Base-by-base conservation (phyloP, 2,329 filamentous ascomycete genomes). In the Fusarium cyanostomum region DNA sequence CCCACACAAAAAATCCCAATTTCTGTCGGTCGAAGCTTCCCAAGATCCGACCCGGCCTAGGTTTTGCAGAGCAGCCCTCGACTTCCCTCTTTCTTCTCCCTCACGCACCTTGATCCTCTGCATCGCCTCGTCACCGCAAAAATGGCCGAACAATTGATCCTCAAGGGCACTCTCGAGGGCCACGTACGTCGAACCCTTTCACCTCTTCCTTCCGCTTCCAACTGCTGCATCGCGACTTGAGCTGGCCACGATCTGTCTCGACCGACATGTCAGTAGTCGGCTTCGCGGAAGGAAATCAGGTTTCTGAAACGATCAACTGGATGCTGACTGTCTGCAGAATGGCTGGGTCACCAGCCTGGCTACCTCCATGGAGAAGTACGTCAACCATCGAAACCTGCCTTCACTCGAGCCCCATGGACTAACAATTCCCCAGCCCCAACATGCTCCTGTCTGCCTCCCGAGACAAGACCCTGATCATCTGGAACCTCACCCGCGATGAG, bases 391-490 rank as follows among this genome's bases (percentile, higher is more conserved):
- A 58, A 41, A 26, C 34, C 45, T 34, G 48, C 43, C 26, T 31
- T 56, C 33, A 33, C 27, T 52, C 18, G n/a, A 52, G 49, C 39
- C 38, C 41, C 28, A 30, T 37, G 52, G 41, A 57, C 69, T 68
- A 54, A 64, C 50, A 31, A 37, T 48, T 41, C 54, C 30, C 49
- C 48, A 88, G 92, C 91, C 95, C 95, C 79, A 98, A 99, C 89
- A 98, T 99, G 94, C 94, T 99, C 81, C 89, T 99, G 77, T 99
- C 95, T 73, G 94, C 87, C 78, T 92, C 89, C 80, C 93, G 95
- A 85, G 95, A 99, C 89, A 97, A 98, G 91, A 92, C 92, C 74
- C 87, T 99, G 81, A 99, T 99, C 86, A 96, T 99, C 89, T 99
- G 95, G 95, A 97, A 97, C 89, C 88, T 99, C 78, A 98, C 95